Evolutionary conservation across 768 basidiomycete species (phyloP), one percentile per base, ranked within the genome.

Genomic region (Suillus ampliporus): DNA sequence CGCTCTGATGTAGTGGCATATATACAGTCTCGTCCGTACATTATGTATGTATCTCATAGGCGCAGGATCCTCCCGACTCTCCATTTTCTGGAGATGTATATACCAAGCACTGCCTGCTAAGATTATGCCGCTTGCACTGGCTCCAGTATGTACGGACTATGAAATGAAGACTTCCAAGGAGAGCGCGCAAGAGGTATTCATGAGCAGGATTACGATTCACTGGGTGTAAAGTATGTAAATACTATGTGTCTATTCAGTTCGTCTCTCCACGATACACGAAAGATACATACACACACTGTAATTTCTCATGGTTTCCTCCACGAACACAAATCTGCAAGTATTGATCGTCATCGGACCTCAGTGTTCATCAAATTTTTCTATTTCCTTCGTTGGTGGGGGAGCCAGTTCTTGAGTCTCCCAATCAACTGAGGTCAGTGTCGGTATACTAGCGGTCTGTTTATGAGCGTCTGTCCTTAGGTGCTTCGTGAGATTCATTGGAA

Each of bases 401-500:
- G 77, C 65, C 21, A 86, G 65, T 23, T 84, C 82, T 66, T 86
- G 84, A 56, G 80, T 82, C 41, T 78, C 82, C 86, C 85, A 87
- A 50, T 85, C 85, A 41, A 72, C 76, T 19, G 84, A 84, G 13
- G 74, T 75, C 50, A 86, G 69, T 6, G 82, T 71, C 9, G 86
- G 86, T 5, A 86, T 69, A 34, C 79, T 77, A 8, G 78, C 76
- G 1, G 74, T 62, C 19, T 76, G 77, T 54, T 67, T 77, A 47
- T 31, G 61, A 28, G 65, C 68, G 31, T 61, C 62, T 5, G 64
- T 19, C 23, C 38, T 40, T 8, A 13, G 37, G n/a, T 10, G 10
- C 38, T 9, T 40, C 54, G 23, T 56, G 37, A 13, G 38, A 56
- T 40, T 56, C 54, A 40, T 56, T 53, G 9, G 44, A 62, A 35